These are phyloP conservation scores for Tolypocladium pustulatum DNA, from an alignment of 2,329 filamentous ascomycete species.

Conservation along the genomic window DNA sequence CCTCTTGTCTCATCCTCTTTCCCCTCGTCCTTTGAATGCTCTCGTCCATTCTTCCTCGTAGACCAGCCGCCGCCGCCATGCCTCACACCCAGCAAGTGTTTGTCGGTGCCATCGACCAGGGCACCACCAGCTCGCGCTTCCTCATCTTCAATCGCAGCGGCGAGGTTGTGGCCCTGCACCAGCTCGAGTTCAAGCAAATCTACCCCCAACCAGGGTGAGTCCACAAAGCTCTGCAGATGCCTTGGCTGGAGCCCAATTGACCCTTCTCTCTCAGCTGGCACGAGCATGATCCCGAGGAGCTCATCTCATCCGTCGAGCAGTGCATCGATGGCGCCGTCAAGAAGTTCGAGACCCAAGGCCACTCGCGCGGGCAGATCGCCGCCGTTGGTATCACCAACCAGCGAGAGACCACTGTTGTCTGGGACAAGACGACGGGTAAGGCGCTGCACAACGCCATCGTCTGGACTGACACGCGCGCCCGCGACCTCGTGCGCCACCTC, in stretches of 20 bases:
- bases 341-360: slow-evolving; percentile 56
- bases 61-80: slow-evolving; percentile 15
- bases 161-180: slow-evolving; percentile 60
- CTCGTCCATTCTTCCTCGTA: slow-evolving; percentile 12
- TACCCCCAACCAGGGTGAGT: slow-evolving; percentile 65
- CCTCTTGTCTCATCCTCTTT: not conserved
- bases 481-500: slow-evolving; percentile 60
- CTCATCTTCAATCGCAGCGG: slow-evolving; percentile 66
- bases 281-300: slow-evolving; percentile 70
- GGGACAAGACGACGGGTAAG: slow-evolving; percentile 68
- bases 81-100: slow-evolving; percentile 31
- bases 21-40: slow-evolving; percentile 10
- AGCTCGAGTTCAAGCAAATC: slow-evolving; percentile 65
- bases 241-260: not conserved
- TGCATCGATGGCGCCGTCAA: slow-evolving; percentile 68
- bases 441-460: slow-evolving; percentile 73
- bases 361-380: slow-evolving; percentile 57
- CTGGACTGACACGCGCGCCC: slow-evolving; percentile 75
- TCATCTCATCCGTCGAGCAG: slow-evolving; percentile 59
- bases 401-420: slow-evolving; percentile 71
- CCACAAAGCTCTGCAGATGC: not conserved
- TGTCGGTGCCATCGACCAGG: slow-evolving; percentile 70
- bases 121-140: slow-evolving; percentile 69
- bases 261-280: slow-evolving; percentile 54
- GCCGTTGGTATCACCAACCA: slow-evolving; percentile 76